Base-by-base conservation (phyloP, 2,329 filamentous ascomycete species). In the Penicillium sp. region DNA sequence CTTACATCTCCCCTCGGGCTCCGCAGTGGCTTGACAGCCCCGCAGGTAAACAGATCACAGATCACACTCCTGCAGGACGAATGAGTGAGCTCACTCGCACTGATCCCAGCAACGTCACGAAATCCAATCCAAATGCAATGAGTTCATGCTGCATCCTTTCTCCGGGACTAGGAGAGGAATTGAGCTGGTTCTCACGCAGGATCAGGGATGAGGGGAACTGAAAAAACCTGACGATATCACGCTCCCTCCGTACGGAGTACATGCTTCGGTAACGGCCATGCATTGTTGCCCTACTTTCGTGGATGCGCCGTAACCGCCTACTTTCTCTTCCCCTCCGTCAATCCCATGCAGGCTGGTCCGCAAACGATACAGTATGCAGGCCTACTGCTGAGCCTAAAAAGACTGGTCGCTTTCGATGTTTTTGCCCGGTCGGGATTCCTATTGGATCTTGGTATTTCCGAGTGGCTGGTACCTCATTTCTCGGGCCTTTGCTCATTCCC, bases 311-410 rank as follows among this genome's bases (percentile, higher is more conserved):
- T 45, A 52, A 40, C 50, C 50, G 50, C 50, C 33, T 47, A 11
- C 35, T 38, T 37, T 38, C 35, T 44, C 47, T 49, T 49, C 51
- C 52, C 50, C 32, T 36, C 54, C 47, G 56, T 55, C 58, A 57
- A 61, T 57, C 48, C 30, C 41, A 50, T 22, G 33, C 15, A n/a
- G n/a, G 8, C 11, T 13, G 25, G 18, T 30, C 33, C 33, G 16
- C 33, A 36, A 36, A 36, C 22, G 26, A n/a, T n/a, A n/a, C 15
- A 36, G 33, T 25, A 8, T 35, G 7, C 26, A 14, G 10, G 26
- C 32, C n/a, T 11, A 27, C 32, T 23, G 22, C 11, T 26, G 32
- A 27, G 32, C 32, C 41, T 31, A 41, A 34, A 34, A 29, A 12
- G 27, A 11, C 20, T 9, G 13, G 16, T 20, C 32, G 18, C 18